Evolutionary conservation across 257 asterid genomes (phyloP), one percentile per base, ranked within the genome.

Genomic region (Mitragyna speciosa): DNA sequence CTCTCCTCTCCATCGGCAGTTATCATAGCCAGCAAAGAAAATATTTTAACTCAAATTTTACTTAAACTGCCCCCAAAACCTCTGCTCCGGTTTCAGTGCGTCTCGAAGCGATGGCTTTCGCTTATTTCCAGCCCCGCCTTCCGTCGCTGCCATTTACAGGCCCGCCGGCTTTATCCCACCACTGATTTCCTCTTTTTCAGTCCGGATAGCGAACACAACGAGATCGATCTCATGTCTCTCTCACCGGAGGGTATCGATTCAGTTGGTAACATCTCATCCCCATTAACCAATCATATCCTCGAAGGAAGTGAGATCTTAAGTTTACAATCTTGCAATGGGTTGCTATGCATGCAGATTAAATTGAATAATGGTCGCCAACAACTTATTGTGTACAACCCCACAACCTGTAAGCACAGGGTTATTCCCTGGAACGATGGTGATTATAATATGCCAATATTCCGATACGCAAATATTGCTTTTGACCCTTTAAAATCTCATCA

Each of bases 51-150:
- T 11, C 69, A 80, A 15, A 74, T 73, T 39, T 70, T 80, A 19
- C 69, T 74, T 12, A 3, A 19, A 4, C 24, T 80, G 9, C 61
- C 79, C 26, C 26, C 83, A 15, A 80, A 67, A 65, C 28, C 75
- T n/a, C 77, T 80, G 39, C 39, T 80, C 11, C 20, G 70, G 0
- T 67, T 39, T 48, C 79, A 73, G 43, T 9, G 79, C 9, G 75
- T 80, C 2, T 80, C 48, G 16, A 80, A 73, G 67, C 59, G 31
- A 19, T 80, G 79, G 79, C 33, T 31, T 12, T 80, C 75, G 5
- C 1, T 65, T 7, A 73, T 73, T 43, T 74, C 79, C 6, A 41
- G 31, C 31, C 65, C 28, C 2, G n/a, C 36, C 33, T 80, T 80
- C 74, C 52, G 78, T 0, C 79, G 51, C 47, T 79, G 45, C 47